Base-by-base conservation (phyloP, 768 basidiomycete species). In the Calocybe indica region DNA sequence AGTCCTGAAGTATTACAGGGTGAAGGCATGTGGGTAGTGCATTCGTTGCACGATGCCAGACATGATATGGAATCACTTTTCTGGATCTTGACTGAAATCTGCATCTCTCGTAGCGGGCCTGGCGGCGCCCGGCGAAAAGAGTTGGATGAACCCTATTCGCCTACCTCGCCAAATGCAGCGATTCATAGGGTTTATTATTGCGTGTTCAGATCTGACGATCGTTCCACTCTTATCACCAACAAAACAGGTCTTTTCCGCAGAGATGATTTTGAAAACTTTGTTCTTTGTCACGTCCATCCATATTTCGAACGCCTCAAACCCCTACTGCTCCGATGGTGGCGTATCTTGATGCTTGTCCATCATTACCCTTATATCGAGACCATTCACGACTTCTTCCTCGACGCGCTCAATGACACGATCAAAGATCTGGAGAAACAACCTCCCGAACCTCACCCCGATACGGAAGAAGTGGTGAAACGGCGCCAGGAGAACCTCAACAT, bases 11-110 rank as follows among this genome's bases (percentile, higher is more conserved):
- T 43, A n/a, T 15, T 43, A 29, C 22, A 15, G 11, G 22, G 12
- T 28, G 11, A 11, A 41, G 11, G n/a, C 11, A 41, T 41, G 11
- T 41, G 12, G 8, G 12, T 22, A 22, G 2, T 22, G 22, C 22
- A 22, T 22, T 22, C 22, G 4, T 4, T 4, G 22, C 42, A 43
- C 12, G 42, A 43, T 43, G 28, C 6, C 11, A 15, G 31, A 5
- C 31, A 43, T n/a, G 42, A 43, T 13, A 5, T 22, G 11, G 42
- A 43, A 32, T 30, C 28, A 30, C 5, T 10, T 11, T 43, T 43
- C 42, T 43, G 42, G 42, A 33, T 10, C 28, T 43, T 43, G n/a
- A 43, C 42, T 12, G 31, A n/a, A 13, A 43, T 43, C 42, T 43
- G 42, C 15, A 30, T 46, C 13, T 13, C 45, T 12, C 45, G 37